Base-by-base conservation (phyloP, 2,329 filamentous ascomycete genomes). In the Colletotrichum sidae region DNA sequence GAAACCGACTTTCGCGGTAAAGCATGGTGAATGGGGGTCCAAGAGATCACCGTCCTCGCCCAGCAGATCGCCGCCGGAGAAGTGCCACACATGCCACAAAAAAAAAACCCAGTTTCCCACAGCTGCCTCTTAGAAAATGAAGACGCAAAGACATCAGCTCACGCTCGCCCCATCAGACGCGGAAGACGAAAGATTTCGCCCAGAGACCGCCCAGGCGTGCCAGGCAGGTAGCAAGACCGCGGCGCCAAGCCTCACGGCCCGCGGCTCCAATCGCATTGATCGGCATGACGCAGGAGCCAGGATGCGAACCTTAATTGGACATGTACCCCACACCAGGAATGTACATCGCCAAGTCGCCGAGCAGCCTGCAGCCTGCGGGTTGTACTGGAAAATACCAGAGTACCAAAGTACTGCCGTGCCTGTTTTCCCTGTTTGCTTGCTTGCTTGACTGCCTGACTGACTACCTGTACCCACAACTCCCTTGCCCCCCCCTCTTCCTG, bases 211-310 rank as follows among this genome's bases (percentile, higher is more conserved):
- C 52, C 17, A 53, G 46, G 35, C 45, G 58, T 47, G 44, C n/a
- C 52, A 42, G 51, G 44, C n/a, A 38, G 52, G 46, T n/a, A 62
- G 52, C n/a, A 35, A 51, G 15, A 56, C 58, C 57, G 41, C 58
- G 62, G 58, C 57, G 62, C 58, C 57, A 62, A 65, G 62, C 37
- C 38, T 52, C 46, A 57, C 62, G 62, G 52, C 52, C 62, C 58
- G 46, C 58, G 41, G 58, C 51, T 65, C 62, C 52, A 55, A 62
- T 59, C 60, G 53, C 52, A 58, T 54, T 50, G 60, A 67, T 67
- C 64, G 64, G 64, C 64, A 64, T 64, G 64, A 67, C 64, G 59
- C 64, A 65, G 60, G 42, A 59, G 64, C 64, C 53, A 67, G 64
- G 64, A 55, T 67, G 42, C 54, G 64, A 67, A 67, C 64, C 60